Conservation (phyloP, 192 early-diverging fungal genomes). For the Rhizoclosmatium globosum region DNA sequence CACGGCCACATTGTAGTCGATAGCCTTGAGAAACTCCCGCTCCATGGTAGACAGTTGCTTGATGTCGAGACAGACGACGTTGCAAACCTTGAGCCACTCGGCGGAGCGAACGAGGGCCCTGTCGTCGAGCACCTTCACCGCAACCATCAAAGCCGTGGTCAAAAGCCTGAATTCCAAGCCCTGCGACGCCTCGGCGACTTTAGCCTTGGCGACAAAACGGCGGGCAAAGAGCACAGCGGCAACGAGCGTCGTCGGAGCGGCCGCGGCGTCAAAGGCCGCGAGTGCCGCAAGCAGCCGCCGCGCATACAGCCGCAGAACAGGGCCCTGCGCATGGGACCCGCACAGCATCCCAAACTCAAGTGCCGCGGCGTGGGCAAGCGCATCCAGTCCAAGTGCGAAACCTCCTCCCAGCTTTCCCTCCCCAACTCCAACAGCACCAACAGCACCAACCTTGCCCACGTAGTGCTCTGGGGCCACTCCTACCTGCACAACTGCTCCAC, state of each 20-base stretch:
- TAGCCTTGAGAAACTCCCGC: constrained; percentile 4
- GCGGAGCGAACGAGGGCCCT: not conserved
- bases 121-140: constrained; percentile 6
- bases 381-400: not conserved
- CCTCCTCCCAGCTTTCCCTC: not conserved
- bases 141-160: not conserved
- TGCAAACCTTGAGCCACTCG: not conserved
- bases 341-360: not conserved
- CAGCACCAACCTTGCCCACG: not conserved
- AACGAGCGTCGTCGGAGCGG: not conserved
- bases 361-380: not conserved
- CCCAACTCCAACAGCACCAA: not conserved
- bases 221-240: not conserved
- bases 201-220: not conserved
- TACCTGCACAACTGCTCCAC: too few relatives aligned
- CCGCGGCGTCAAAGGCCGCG: not conserved
- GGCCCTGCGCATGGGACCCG: not conserved
- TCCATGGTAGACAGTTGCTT: not conserved
- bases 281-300: not conserved
- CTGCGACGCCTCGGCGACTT: not conserved
- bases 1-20: not conserved
- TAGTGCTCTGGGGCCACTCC: not conserved
- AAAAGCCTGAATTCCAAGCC: constrained; percentile 1
- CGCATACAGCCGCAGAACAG: not conserved
- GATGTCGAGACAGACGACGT: not conserved